A percentile compares a stretch with the other conserved stretches of the same genome.
Evolutionary conservation across 306 rosid species (phyloP).

Genomic region (Lagenaria siceraria): DNA sequence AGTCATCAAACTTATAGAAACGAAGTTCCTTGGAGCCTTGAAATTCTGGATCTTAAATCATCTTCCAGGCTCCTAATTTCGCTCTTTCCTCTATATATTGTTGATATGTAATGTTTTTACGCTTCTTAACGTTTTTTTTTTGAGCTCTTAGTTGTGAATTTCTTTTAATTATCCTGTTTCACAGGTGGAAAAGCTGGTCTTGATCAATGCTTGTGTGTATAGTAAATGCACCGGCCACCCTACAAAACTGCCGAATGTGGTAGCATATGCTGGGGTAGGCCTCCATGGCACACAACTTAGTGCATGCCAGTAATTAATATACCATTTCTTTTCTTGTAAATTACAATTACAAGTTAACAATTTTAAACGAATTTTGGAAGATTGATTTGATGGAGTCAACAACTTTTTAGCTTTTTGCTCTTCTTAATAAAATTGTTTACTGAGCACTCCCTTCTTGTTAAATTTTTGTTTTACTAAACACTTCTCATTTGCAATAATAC

Average conservation of each 20-base stretch:
- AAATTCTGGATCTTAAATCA: neutral
- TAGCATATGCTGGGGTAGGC: slow-evolving; percentile 33
- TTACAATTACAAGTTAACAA: neutral
- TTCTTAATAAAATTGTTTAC: neutral
- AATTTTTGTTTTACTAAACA: neutral
- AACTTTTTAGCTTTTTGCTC: neutral
- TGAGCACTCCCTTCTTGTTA: neutral
- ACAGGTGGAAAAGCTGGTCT: slow-evolving; percentile 37
- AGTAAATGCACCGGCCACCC: slow-evolving; percentile 21
- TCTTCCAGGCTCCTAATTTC: neutral
- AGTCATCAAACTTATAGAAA: neutral
- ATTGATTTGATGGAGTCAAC: neutral
- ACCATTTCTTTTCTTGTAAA: neutral
- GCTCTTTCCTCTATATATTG: neutral
- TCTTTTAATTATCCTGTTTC: neutral
- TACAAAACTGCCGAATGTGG: slow-evolving; percentile 16
- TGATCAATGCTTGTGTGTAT: slow-evolving; percentile 36
- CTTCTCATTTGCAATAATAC: neutral
- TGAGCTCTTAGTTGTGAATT: neutral
- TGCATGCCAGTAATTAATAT: neutral
- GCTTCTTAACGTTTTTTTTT: neutral
- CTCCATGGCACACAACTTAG: slow-evolving; percentile 1
- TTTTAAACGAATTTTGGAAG: neutral
- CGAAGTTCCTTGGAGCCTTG: neutral
- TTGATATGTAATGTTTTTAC: neutral